Evolutionary conservation across 1,139 yeast species (phyloP).

Genomic region (Debaryomyces psychrophilus): DNA sequence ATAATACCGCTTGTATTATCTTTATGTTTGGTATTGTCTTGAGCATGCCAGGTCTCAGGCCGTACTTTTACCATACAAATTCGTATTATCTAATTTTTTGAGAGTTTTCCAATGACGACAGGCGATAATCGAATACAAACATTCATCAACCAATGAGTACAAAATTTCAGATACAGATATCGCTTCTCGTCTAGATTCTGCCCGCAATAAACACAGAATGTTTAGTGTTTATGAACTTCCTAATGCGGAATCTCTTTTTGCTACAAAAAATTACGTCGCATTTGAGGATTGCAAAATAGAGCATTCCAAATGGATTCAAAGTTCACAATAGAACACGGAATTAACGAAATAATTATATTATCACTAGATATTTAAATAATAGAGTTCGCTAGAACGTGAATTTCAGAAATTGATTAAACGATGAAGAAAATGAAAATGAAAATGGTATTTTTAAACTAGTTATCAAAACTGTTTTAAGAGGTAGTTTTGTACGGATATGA

Average conservation of each 20-base stretch:
- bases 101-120: not conserved
- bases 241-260: conserved; percentile 2
- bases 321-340: not conserved
- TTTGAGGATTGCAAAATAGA: not conserved
- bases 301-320: not conserved
- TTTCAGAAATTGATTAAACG: conserved; percentile 1
- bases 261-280: conserved; percentile 2
- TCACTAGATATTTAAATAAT: not conserved
- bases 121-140: not conserved
- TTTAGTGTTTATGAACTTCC: conserved; percentile 2
- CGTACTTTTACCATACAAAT: not conserved
- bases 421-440: conserved; percentile 4
- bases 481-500: not conserved
- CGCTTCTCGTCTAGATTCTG: not conserved
- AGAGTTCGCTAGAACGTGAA: not conserved
- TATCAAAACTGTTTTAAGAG: conserved; percentile 5
- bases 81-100: not conserved
- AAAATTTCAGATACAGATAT: not conserved
- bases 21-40: not conserved
- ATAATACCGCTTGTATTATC: not conserved
- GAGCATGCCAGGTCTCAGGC: not conserved
- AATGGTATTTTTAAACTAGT: conserved; percentile 6
- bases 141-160: not conserved
- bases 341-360: conserved; percentile 1
- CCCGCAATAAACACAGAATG: not conserved